phyloP scores from a whole-genome alignment of 2,329 filamentous ascomycete species.

The Cladobotryum protrusum region DNA sequence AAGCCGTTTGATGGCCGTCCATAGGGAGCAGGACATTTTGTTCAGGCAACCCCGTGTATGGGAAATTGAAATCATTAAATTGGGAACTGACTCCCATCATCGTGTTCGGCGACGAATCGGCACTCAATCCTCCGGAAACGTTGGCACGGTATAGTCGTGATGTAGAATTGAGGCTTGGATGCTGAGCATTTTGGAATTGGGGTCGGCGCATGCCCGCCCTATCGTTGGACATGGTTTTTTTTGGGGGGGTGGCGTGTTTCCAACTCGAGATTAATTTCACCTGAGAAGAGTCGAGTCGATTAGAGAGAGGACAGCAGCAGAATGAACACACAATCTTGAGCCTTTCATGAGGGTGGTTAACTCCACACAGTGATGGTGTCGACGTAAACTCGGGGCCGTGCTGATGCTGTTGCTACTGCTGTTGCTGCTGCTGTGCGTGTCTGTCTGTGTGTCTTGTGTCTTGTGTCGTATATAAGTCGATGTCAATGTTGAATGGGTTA shows the following conservation, averaged over 20 bases:
- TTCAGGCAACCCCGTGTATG: conserved; percentile 35
- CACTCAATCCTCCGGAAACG: conserved; percentile 18
- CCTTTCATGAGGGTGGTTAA: not conserved
- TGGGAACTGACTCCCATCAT: conserved; percentile 39
- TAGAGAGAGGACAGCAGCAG: not conserved
- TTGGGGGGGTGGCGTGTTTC: too few species aligned
- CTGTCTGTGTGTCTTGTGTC: too few species aligned
- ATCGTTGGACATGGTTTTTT: conserved; percentile 25
- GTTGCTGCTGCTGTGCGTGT: too few species aligned
- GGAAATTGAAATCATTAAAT: conserved; percentile 49
- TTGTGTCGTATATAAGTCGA: too few species aligned
- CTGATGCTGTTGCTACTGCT: too few species aligned
- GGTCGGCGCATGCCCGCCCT: conserved; percentile 23
- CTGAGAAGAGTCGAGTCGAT: not conserved
- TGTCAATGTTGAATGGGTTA: too few species aligned
- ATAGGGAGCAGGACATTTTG: conserved; percentile 20
- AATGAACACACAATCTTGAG: not conserved
- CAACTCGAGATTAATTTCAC: not conserved
- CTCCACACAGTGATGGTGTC: not conserved
- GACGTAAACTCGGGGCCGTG: too few species aligned
- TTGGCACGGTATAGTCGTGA: conserved; percentile 20
- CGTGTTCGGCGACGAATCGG: conserved; percentile 17
- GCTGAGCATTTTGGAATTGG: conserved; percentile 25
- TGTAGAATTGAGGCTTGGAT: conserved; percentile 20
- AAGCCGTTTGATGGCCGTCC: conserved; percentile 25